Conservation (phyloP, 2,329 filamentous ascomycete species). For the Diatrype stigma region DNA sequence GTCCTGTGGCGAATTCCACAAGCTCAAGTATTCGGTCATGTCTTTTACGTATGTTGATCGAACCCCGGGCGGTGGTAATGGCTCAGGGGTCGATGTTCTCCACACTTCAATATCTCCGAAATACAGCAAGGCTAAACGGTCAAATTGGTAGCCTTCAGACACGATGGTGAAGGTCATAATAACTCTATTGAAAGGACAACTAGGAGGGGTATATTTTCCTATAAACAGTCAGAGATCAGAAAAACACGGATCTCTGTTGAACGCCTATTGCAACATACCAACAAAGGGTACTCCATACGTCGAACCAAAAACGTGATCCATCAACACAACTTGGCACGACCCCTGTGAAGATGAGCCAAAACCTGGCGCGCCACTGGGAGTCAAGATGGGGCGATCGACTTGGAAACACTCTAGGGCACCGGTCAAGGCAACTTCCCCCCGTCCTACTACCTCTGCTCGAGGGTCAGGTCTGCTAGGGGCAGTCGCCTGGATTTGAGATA, state of each 20-base stretch:
- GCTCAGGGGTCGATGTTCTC: slow-evolving; percentile 65
- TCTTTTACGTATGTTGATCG: slow-evolving; percentile 63
- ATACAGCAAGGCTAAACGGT: slow-evolving; percentile 60
- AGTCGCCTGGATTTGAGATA: too few species aligned
- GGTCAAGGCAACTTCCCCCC: neutral
- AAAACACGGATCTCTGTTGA: neutral
- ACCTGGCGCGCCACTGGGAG: neutral
- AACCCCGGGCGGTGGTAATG: slow-evolving; percentile 52
- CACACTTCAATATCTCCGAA: slow-evolving; percentile 63
- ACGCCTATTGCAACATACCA: slow-evolving; percentile 11
- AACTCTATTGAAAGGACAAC: slow-evolving; percentile 59
- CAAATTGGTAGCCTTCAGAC: slow-evolving; percentile 59
- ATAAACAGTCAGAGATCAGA: slow-evolving; percentile 10
- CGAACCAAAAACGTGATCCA: slow-evolving; percentile 18
- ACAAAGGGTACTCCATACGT: slow-evolving; percentile 19
- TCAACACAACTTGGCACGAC: slow-evolving; percentile 12
- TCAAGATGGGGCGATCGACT: slow-evolving; percentile 15
- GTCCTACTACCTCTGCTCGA: slow-evolving; percentile 4
- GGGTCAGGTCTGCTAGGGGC: neutral
- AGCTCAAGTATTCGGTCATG: slow-evolving; percentile 54
- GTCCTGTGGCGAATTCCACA: slow-evolving; percentile 57
- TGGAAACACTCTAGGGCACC: slow-evolving; percentile 16
- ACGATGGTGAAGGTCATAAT: slow-evolving; percentile 63
- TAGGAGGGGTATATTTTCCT: slow-evolving; percentile 55
- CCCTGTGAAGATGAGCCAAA: neutral